Evolutionary conservation across 2,329 filamentous ascomycete species (phyloP).

Genomic region (Escovopsis sp.): DNA sequence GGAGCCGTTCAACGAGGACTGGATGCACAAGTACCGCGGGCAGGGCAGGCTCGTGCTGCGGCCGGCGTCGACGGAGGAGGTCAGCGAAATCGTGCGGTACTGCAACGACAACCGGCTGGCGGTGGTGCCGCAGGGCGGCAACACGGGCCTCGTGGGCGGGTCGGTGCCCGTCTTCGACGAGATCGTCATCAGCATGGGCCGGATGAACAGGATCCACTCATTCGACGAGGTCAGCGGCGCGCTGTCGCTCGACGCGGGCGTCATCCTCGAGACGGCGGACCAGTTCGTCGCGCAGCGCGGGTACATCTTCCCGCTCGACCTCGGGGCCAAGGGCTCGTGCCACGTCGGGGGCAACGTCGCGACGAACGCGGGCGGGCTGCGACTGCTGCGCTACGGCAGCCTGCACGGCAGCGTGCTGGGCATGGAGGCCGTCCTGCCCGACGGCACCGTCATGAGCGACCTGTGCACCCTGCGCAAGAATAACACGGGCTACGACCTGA

Average conservation of each 20-base stretch:
- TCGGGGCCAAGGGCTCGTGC: constrained; percentile 96
- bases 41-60: constrained; percentile 79
- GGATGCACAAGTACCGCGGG: constrained; percentile 97
- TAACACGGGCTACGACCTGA: constrained; percentile 95
- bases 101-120: constrained; percentile 88
- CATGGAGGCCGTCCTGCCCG: constrained; percentile 81
- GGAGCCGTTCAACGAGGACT: constrained; percentile 88
- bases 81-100: constrained; percentile 82
- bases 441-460: constrained; percentile 85
- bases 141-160: constrained; percentile 89
- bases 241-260: constrained; percentile 78
- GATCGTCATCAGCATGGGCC: constrained; percentile 79
- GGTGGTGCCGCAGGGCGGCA: constrained; percentile 92
- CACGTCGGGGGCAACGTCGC: constrained; percentile 93
- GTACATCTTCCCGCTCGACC: constrained; percentile 87
- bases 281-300: constrained; percentile 67
- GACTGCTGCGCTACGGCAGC: constrained; percentile 83
- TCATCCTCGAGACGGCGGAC: constrained; percentile 80
- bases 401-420: constrained; percentile 87
- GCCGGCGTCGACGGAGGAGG: constrained; percentile 70
- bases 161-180: constrained; percentile 97
- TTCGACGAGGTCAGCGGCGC: constrained; percentile 91
- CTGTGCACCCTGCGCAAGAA: constrained; percentile 86
- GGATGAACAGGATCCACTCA: constrained; percentile 81
- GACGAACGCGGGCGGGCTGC: constrained; percentile 85